Conservation (phyloP, 2,329 filamentous ascomycete genomes). For the Fusarium chuoi region DNA sequence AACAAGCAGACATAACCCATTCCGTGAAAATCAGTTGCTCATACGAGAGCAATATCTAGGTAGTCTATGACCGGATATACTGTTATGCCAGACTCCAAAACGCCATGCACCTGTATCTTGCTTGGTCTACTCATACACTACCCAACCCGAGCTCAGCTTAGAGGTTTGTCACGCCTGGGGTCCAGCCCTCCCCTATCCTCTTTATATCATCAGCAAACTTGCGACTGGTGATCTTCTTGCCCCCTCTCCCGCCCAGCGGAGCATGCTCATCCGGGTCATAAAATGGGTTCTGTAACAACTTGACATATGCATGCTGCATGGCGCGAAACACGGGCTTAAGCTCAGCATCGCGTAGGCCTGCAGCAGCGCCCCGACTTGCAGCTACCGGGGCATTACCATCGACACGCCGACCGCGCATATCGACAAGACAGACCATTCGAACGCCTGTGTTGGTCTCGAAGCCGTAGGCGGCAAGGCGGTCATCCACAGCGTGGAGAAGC, state of each 20-base stretch:
- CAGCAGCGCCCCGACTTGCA: conserved; percentile 52
- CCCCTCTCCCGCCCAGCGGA: conserved; percentile 64
- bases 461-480: conserved; percentile 91
- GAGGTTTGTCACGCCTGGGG: conserved; percentile 73
- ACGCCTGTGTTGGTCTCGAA: conserved; percentile 97
- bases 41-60: conserved; percentile 28
- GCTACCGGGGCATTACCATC: conserved; percentile 41
- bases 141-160: conserved; percentile 55
- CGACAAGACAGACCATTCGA: conserved; percentile 88
- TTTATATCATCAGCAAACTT: conserved; percentile 85
- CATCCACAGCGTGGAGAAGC: conserved; percentile 91
- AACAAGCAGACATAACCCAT: conserved; percentile 7
- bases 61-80: conserved; percentile 40
- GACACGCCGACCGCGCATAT: conserved; percentile 80
- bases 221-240: conserved; percentile 81
- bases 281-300: conserved; percentile 92
- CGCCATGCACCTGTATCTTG: conserved; percentile 41
- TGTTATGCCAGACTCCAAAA: conserved; percentile 43
- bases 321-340: conserved; percentile 90
- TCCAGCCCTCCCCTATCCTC: conserved; percentile 86
- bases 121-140: conserved; percentile 29
- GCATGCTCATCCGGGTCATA: conserved; percentile 88
- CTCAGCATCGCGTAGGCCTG: conserved; percentile 85
- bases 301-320: conserved; percentile 91
- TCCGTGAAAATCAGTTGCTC: conserved; percentile 24